Conservation (phyloP, 2,329 filamentous ascomycete genomes). For the Paracamarosporium sp. region DNA sequence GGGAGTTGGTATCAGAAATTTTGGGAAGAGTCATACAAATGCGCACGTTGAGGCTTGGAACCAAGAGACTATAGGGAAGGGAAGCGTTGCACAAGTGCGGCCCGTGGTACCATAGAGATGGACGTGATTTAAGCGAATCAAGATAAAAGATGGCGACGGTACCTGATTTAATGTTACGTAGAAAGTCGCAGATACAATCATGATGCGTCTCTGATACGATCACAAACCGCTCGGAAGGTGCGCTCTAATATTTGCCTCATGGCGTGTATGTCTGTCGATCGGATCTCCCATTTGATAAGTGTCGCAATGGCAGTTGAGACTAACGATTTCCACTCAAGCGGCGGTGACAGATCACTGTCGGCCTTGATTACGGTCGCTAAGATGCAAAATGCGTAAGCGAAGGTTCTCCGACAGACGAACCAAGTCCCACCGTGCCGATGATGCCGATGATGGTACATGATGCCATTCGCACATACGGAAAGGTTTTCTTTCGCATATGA, state of each 20-base stretch:
- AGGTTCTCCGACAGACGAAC: slow-evolving; percentile 6
- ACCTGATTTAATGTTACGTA: too few species aligned
- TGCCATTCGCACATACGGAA: slow-evolving; percentile 3
- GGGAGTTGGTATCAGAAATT: slow-evolving; percentile 5
- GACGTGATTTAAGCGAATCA: too few species aligned
- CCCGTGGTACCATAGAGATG: background rate
- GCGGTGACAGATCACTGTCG: background rate
- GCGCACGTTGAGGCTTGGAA: background rate
- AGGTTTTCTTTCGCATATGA: background rate
- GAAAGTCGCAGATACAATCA: too few species aligned
- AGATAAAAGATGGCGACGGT: background rate
- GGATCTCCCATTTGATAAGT: background rate
- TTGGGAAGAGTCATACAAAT: slow-evolving; percentile 3
- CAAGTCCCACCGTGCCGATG: slow-evolving; percentile 12
- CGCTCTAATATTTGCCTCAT: slow-evolving; percentile 3
- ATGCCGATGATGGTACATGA: background rate
- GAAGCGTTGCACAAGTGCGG: background rate
- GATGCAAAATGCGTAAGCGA: slow-evolving; percentile 5
- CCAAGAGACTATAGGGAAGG: background rate
- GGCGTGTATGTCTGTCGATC: background rate
- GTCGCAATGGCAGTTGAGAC: slow-evolving; percentile 3
- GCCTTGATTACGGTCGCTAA: slow-evolving; percentile 2
- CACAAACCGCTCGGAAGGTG: background rate
- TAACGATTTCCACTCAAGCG: slow-evolving; percentile 1
- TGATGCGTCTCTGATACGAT: background rate